Evolutionary conservation across 306 rosid genomes (phyloP).

Genomic region (Quercus wislizeni): DNA sequence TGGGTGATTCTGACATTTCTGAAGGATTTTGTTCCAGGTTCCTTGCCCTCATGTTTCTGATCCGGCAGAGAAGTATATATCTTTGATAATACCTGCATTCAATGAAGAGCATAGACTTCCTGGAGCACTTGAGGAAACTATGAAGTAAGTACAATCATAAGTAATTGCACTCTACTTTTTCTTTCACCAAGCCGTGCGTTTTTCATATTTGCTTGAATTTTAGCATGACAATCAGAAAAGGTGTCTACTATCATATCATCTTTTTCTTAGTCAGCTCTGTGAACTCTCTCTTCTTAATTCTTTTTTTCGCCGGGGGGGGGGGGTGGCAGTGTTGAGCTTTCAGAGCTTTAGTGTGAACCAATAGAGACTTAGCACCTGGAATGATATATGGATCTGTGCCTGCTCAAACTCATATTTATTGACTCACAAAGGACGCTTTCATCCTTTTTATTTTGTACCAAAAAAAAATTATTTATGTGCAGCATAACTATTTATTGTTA

Average conservation of each 20-base stretch:
- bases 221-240: neutral
- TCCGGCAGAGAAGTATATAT: conserved; percentile 85
- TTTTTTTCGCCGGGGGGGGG: neutral
- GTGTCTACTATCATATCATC: neutral
- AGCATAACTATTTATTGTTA: neutral
- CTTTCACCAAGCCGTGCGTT: neutral
- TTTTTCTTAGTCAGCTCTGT: neutral
- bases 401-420: neutral
- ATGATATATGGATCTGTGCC: neutral
- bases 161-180: neutral
- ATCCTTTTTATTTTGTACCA: neutral
- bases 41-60: conserved; percentile 74
- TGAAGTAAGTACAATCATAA: conserved; percentile 56
- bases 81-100: conserved; percentile 83
- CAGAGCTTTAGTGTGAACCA: neutral
- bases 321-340: neutral
- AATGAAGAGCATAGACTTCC: conserved; percentile 91
- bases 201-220: neutral
- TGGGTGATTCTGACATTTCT: conserved; percentile 22
- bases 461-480: neutral
- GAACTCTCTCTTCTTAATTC: neutral
- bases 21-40: conserved; percentile 42
- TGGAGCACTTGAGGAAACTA: conserved; percentile 76
- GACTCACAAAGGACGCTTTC: neutral
- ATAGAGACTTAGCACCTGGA: neutral